These are phyloP conservation scores for Phalaenopsis aphrodite DNA, from an alignment of 106 monocot species.

Conservation along the genomic window DNA sequence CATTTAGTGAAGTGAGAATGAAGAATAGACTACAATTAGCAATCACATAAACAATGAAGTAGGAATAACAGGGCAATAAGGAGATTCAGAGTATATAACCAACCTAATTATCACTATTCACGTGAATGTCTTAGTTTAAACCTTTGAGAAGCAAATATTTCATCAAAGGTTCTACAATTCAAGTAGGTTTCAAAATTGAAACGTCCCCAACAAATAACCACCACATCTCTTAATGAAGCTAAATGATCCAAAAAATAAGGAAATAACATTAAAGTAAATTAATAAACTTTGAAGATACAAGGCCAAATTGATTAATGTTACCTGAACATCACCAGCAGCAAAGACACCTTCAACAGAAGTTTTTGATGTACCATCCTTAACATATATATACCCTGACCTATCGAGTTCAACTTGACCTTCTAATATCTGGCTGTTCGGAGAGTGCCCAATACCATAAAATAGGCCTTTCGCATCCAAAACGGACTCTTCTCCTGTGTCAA, in stretches of 20 bases:
- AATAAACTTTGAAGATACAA: not conserved
- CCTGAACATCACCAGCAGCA: conserved; percentile 99
- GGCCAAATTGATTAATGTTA: conserved; percentile 12
- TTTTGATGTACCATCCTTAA: conserved; percentile 65
- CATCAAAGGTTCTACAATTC: not conserved
- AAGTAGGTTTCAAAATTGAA: not conserved
- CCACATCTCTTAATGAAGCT: not conserved
- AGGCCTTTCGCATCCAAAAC: conserved; percentile 81
- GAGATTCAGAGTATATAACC: no score
- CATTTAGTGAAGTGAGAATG: no score
- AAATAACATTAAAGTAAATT: not conserved
- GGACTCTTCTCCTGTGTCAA: conserved; percentile 64
- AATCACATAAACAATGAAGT: no score
- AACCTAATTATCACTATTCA: not conserved
- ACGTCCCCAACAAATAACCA: not conserved
- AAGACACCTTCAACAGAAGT: conserved; percentile 97
- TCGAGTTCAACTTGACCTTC: conserved; percentile 89
- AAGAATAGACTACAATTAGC: no score
- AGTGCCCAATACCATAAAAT: conserved; percentile 95
- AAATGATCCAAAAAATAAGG: not conserved
- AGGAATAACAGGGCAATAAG: no score
- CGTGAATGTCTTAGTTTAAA: not conserved
- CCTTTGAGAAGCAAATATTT: no score
- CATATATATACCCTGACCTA: conserved; percentile 62
- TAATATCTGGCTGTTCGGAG: conserved; percentile 87